A percentile compares a stretch with the other conserved stretches of the same genome.
Conservation (phyloP, 345 rosid genomes). For the Populus euphratica region DNA sequence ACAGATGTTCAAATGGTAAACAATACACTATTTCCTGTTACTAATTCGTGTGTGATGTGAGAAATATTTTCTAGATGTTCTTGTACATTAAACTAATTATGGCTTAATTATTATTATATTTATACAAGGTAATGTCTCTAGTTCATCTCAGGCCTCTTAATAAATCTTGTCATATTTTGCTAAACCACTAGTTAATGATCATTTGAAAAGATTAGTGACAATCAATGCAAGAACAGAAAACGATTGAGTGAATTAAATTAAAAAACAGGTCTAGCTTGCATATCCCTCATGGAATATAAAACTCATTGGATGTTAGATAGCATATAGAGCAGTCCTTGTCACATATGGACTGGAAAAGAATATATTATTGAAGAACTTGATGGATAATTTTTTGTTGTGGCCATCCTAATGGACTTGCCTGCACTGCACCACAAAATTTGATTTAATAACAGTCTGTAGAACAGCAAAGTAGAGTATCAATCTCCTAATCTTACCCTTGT, state of each 20-base stretch:
- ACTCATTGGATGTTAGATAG: background rate
- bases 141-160: background rate
- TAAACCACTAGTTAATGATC: background rate
- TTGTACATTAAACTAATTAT: background rate
- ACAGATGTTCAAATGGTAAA: constrained; percentile 24
- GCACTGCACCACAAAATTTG: background rate
- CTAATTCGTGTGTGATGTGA: background rate
- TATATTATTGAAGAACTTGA: background rate
- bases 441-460: no score
- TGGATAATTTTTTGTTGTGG: background rate
- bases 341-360: background rate
- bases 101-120: background rate
- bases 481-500: background rate
- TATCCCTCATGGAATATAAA: background rate
- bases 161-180: background rate
- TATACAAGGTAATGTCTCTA: no score
- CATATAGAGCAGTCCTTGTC: background rate
- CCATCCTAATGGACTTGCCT: background rate
- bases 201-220: no score
- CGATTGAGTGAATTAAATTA: no score
- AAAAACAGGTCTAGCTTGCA: background rate
- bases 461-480: background rate
- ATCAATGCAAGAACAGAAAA: no score
- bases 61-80: background rate
- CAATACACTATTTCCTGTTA: background rate